Base-by-base conservation (phyloP, 2,329 filamentous ascomycete species). In the Lecanoromycetidae sp. region DNA sequence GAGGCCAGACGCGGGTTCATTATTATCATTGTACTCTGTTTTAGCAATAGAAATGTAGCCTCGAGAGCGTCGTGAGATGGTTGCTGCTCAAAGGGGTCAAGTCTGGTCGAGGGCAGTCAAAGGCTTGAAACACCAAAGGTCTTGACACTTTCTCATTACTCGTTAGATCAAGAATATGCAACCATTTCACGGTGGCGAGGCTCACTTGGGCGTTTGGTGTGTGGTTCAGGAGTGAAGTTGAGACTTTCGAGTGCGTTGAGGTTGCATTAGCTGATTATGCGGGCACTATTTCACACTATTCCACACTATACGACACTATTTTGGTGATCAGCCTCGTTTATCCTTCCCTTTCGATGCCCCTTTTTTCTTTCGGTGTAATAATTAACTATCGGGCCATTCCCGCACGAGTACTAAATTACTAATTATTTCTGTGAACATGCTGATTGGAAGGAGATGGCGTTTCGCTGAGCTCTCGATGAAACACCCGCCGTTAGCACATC, bases 251-350 rank as follows among this genome's bases (percentile, higher is more conserved):
- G 15, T 38, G 46, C 46, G 40, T 49, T 33, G 45, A n/a, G n/a
- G 40, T n/a, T 45, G 47, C 47, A 49, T 45, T 49, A 49, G 47
- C 33, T n/a, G 19, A 13, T 25, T 39, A 46, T 46, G 17, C 13
- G n/a, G n/a, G n/a, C n/a, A n/a, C n/a, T n/a, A n/a, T n/a, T n/a
- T n/a, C n/a, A n/a, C n/a, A n/a, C n/a, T n/a, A n/a, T n/a, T n/a
- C n/a, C n/a, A n/a, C n/a, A n/a, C n/a, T n/a, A n/a, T n/a, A n/a
- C n/a, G 19, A 17, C 19, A 27, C 43, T 46, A 22, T 38, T 37
- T 44, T 39, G 32, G 37, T 26, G 35, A 38, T 20, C 23, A 25
- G 30, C n/a, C 32, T 34, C 33, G 43, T 30, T 15, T 27, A 26
- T 45, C 43, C 43, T 46, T 38, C 27, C 43, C 8, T n/a, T n/a